Evolutionary conservation across 805 yeast species (phyloP), one percentile per base, ranked within the genome.

Genomic region (Cyberlindnera mississippiensis): DNA sequence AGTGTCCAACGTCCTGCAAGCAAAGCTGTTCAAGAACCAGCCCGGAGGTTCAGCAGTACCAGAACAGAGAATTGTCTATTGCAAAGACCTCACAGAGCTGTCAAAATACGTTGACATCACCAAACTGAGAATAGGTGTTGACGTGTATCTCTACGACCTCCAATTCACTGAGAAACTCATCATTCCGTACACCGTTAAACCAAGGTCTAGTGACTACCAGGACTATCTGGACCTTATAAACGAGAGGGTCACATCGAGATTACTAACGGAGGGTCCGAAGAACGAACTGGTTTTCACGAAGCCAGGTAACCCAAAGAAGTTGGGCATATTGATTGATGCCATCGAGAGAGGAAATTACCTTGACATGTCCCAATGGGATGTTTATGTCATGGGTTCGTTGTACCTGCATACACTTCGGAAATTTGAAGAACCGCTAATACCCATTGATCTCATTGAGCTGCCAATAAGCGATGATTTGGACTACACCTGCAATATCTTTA

Each of bases 101-200:
- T 45, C 57, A 5, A 49, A 31, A 59, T 72, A 13, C 47, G 67
- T 90, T 17, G 96, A 90, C 61, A 78, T 91, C 33, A 82, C 95
- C 3, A 73, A 73, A 41, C 63, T 91, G 34, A 80, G 90, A 49
- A 81, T 91, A 32, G 81, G 90, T 2, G 71, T 90, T 32, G 76
- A 78, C 36, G 85, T 87, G 6, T 89, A 87, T 59, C 63, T 81
- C 31, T 80, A 82, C 55, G 85, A 87, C 51, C 71, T 72, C 44
- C 72, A 73, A 41, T 68, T 77, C 32, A 71, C 69, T 38, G 72
- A 68, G n/a, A 61, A 56, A 35, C 71, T 82, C 28, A 65, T 71
- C 3, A 62, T 79, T 3, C 82, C 80, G 37, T 56, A 52, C 53
- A 63, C 27, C 42, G 63, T 22, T 53, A 68, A 52, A 61, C 46